Conservation (phyloP, 1,284 basidiomycete species). For the Inonotus hispidus region DNA sequence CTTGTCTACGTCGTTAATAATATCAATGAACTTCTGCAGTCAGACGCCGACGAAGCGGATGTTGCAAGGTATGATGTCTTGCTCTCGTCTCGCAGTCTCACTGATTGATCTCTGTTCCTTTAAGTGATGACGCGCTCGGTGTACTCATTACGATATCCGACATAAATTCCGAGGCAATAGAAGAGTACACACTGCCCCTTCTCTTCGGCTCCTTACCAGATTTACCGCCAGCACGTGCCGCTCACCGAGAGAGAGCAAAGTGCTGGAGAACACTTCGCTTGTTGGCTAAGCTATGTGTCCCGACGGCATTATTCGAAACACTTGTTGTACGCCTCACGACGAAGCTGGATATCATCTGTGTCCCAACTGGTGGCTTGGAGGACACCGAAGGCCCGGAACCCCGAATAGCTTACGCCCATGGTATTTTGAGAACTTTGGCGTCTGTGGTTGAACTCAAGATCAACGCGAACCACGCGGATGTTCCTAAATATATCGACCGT, state of each 20-base stretch:
- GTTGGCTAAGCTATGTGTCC: slow-evolving; percentile 71
- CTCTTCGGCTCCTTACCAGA: slow-evolving; percentile 76
- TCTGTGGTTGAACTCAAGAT: slow-evolving; percentile 67
- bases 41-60: slow-evolving; percentile 49
- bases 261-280: slow-evolving; percentile 71
- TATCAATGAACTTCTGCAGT: slow-evolving; percentile 65
- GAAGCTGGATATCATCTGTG: slow-evolving; percentile 71
- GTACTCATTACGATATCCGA: slow-evolving; percentile 65
- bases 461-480: slow-evolving; percentile 55
- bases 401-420: slow-evolving; percentile 74
- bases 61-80: slow-evolving; percentile 44
- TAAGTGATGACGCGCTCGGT: slow-evolving; percentile 62
- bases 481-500: slow-evolving; percentile 72
- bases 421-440: slow-evolving; percentile 68
- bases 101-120: slow-evolving; percentile 2
- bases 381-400: slow-evolving; percentile 41
- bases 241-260: slow-evolving; percentile 49
- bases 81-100: not conserved
- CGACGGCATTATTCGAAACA: slow-evolving; percentile 78
- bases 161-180: slow-evolving; percentile 62
- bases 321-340: slow-evolving; percentile 77
- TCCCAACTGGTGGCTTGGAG: slow-evolving; percentile 28
- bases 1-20: slow-evolving; percentile 75
- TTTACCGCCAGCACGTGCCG: slow-evolving; percentile 49
- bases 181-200: slow-evolving; percentile 73